Percentiles rank a stretch among this genome's conserved stretches.
Evolutionary conservation across 768 basidiomycete genomes (phyloP).

Genomic region (Hericium coralloides): DNA sequence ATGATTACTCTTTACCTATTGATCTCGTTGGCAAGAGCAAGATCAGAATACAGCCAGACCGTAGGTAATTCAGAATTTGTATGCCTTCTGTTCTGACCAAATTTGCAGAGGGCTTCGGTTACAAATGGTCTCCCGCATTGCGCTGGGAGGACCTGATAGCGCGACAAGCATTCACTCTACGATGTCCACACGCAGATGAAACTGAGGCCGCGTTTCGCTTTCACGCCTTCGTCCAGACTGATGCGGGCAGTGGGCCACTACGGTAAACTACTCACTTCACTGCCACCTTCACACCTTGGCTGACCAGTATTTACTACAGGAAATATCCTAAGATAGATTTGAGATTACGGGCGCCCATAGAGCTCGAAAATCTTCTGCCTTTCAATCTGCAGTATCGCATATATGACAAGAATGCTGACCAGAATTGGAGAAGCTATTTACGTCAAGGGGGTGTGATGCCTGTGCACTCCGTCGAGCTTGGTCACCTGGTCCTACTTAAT

Average conservation of each 20-base stretch:
- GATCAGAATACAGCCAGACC: conserved; percentile 85
- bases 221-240: conserved; percentile 83
- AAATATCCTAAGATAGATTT: conserved; percentile 81
- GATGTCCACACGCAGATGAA: conserved; percentile 74
- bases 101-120: conserved; percentile 83
- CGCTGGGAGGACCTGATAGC: conserved; percentile 84
- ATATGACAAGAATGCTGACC: conserved; percentile 90
- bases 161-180: conserved; percentile 61
- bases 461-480: conserved; percentile 88
- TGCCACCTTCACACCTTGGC: background rate
- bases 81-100: background rate
- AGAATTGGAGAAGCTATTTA: conserved; percentile 91
- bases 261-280: background rate
- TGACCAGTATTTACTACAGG: conserved; percentile 29
- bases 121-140: conserved; percentile 83
- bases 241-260: conserved; percentile 35
- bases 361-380: conserved; percentile 91
- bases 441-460: conserved; percentile 93
- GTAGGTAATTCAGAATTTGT: conserved; percentile 37
- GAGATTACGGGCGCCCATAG: conserved; percentile 85
- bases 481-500: conserved; percentile 83
- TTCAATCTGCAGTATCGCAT: conserved; percentile 94
- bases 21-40: conserved; percentile 78
- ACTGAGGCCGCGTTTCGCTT: conserved; percentile 89
- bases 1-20: conserved; percentile 84